Percentiles rank a stretch among this genome's conserved stretches.
phyloP scores from a whole-genome alignment of 345 rosid genomes.

The Linum lewisii region DNA sequence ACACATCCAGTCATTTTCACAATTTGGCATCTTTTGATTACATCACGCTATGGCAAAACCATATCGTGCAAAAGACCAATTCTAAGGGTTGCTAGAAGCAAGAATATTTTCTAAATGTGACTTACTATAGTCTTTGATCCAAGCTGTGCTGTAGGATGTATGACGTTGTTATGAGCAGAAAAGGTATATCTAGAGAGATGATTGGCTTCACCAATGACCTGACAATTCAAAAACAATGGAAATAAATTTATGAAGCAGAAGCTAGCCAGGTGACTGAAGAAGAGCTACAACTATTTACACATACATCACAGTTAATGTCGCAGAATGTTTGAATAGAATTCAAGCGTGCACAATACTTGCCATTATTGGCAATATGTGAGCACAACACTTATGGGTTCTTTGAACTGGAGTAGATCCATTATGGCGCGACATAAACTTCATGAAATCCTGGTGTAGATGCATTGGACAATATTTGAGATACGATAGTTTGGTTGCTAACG shows the following conservation, averaged over 20 bases:
- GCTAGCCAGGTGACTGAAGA: neutral
- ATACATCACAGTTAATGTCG: conserved; percentile 91
- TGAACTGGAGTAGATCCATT: conserved; percentile 31
- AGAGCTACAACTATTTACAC: conserved; percentile 16
- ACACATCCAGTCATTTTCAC: neutral
- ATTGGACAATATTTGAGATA: conserved; percentile 61
- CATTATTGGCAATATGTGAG: conserved; percentile 67
- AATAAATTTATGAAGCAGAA: conserved; percentile 6
- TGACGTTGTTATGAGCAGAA: conserved; percentile 67
- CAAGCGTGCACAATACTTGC: conserved; percentile 65
- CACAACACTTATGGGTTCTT: conserved; percentile 84
- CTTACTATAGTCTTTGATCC: conserved; percentile 88
- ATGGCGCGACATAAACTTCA: conserved; percentile 32
- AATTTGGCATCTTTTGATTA: neutral
- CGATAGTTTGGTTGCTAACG: conserved; percentile 37
- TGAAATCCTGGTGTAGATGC: conserved; percentile 69
- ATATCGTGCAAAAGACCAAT: neutral
- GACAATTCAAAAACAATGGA: conserved; percentile 14
- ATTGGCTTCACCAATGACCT: conserved; percentile 84
- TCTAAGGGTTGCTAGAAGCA: neutral
- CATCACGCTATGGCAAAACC: too few relatives aligned
- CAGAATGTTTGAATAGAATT: conserved; percentile 84
- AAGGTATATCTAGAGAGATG: conserved; percentile 76
- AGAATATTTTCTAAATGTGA: conserved; percentile 1
- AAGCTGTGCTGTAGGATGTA: conserved; percentile 70